Conservation (phyloP, 2,329 filamentous ascomycete genomes). For the Knufia petricola region DNA sequence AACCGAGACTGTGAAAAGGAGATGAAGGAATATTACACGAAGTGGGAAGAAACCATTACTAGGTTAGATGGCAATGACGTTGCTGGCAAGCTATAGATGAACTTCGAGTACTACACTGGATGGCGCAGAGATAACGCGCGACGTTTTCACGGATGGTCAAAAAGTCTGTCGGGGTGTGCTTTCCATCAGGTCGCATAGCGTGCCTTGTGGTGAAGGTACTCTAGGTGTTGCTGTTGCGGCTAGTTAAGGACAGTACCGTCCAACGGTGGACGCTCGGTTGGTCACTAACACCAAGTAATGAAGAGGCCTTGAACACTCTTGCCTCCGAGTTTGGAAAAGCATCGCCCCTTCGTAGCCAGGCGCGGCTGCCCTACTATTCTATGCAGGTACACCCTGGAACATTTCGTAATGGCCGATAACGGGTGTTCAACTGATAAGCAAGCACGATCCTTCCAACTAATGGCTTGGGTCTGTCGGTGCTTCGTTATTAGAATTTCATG, state of each 20-base stretch:
- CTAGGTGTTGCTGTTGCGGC: too few relatives aligned
- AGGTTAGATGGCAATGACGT: background rate
- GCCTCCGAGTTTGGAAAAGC: too few relatives aligned
- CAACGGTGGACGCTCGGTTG: too few relatives aligned
- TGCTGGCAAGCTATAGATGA: background rate
- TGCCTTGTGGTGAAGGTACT: too few relatives aligned
- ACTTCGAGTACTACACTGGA: background rate
- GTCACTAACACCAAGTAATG: too few relatives aligned
- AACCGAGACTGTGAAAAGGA: conserved; percentile 61
- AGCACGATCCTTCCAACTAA: too few relatives aligned
- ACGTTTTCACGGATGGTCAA: too few relatives aligned
- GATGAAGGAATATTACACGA: conserved; percentile 46
- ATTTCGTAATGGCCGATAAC: conserved; percentile 4
- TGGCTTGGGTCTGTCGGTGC: too few relatives aligned
- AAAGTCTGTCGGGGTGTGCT: too few relatives aligned
- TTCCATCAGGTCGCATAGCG: too few relatives aligned
- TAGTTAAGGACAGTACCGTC: too few relatives aligned
- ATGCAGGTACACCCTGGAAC: background rate
- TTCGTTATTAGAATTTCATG: background rate
- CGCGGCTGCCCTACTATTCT: background rate
- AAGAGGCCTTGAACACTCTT: too few relatives aligned
- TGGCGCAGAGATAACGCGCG: background rate
- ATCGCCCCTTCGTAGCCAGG: background rate
- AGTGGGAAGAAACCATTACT: conserved; percentile 31
- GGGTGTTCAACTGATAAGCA: conserved; percentile 5